These are phyloP conservation scores for Nakaseomyces uthaithaninus DNA, from an alignment of 1,139 yeast species.

Conservation along the genomic window DNA sequence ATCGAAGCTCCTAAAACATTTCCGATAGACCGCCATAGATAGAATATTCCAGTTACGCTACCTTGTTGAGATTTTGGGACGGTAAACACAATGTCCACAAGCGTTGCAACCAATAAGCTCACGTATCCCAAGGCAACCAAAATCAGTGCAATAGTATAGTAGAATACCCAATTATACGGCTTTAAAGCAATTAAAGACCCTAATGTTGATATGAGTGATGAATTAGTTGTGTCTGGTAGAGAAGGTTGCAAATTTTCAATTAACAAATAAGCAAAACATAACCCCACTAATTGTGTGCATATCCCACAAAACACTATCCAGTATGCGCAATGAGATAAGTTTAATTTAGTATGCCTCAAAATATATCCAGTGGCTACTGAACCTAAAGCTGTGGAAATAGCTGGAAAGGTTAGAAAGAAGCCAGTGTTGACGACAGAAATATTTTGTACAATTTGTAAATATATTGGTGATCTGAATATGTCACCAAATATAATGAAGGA, in stretches of 20 bases:
- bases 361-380: conserved; percentile 51
- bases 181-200: conserved; percentile 13
- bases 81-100: conserved; percentile 31
- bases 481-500: conserved; percentile 31
- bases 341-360: conserved; percentile 29
- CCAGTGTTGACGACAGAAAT: conserved; percentile 47
- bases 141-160: conserved; percentile 20
- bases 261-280: conserved; percentile 16
- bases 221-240: conserved; percentile 8
- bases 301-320: conserved; percentile 20
- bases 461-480: conserved; percentile 48
- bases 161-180: conserved; percentile 22
- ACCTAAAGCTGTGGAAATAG: conserved; percentile 43
- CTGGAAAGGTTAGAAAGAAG: conserved; percentile 43
- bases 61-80: conserved; percentile 32
- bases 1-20: conserved; percentile 42
- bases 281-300: conserved; percentile 21
- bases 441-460: conserved; percentile 44
- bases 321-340: conserved; percentile 27
- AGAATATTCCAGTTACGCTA: conserved; percentile 36
- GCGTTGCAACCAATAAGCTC: conserved; percentile 27
- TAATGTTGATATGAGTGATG: conserved; percentile 4
- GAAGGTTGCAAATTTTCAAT: conserved; percentile 21
- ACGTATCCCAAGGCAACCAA: conserved; percentile 28
- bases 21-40: conserved; percentile 42